Evolutionary conservation across 495 filamentous ascomycete genomes (phyloP).

Genomic region (Xylaria scruposa): DNA sequence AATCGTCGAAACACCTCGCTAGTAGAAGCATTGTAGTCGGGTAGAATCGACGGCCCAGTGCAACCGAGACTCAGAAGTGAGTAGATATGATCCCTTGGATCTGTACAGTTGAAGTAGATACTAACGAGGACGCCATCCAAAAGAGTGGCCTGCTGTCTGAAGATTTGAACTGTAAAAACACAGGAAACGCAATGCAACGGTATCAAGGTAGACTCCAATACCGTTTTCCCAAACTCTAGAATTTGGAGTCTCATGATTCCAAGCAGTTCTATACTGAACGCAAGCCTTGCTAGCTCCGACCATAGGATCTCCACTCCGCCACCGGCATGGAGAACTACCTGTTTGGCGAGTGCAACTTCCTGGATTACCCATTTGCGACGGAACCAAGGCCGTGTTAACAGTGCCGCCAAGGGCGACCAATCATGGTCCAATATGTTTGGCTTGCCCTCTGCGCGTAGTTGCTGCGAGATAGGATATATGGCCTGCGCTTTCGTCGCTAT

Average conservation of each 20-base stretch:
- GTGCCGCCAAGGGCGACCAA: slow-evolving; percentile 28
- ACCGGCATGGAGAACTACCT: slow-evolving; percentile 24
- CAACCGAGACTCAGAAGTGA: slow-evolving; percentile 31
- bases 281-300: slow-evolving; percentile 31
- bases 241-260: slow-evolving; percentile 15
- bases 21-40: slow-evolving; percentile 25
- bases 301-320: slow-evolving; percentile 35
- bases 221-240: background rate
- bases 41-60: background rate
- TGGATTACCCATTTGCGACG: slow-evolving; percentile 40
- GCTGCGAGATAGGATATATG: slow-evolving; percentile 5
- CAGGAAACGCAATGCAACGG: slow-evolving; percentile 25
- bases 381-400: slow-evolving; percentile 38
- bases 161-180: slow-evolving; percentile 27
- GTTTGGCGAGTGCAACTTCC: slow-evolving; percentile 34
- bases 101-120: slow-evolving; percentile 23
- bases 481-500: slow-evolving; percentile 1
- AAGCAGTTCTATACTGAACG: slow-evolving; percentile 22
- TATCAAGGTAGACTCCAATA: slow-evolving; percentile 20
- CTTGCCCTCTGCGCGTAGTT: slow-evolving; percentile 20
- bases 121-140: slow-evolving; percentile 26
- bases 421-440: slow-evolving; percentile 32
- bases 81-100: slow-evolving; percentile 35
- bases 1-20: slow-evolving; percentile 22
- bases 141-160: slow-evolving; percentile 3